Percentiles rank a stretch among this genome's conserved stretches.
These are phyloP conservation scores for Acacia acuminata DNA, from an alignment of 306 rosid genomes.

Conservation along the genomic window DNA sequence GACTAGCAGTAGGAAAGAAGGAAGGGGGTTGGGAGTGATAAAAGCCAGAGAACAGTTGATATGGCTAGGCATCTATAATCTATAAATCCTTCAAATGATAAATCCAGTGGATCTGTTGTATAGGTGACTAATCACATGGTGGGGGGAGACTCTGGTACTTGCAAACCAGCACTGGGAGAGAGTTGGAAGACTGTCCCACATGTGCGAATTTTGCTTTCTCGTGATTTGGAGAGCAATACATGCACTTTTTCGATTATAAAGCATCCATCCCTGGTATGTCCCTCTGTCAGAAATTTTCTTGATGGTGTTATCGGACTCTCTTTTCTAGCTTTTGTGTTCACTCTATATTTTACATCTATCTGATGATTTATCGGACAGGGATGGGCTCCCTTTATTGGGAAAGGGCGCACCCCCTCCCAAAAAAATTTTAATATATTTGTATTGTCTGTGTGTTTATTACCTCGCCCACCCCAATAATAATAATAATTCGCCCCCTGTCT, in stretches of 20 bases:
- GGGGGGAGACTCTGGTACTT: slow-evolving; percentile 75
- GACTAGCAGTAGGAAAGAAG: slow-evolving; percentile 7
- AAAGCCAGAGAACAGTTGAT: slow-evolving; percentile 9
- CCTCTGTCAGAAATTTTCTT: slow-evolving; percentile 20
- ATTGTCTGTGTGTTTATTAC: background rate
- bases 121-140: slow-evolving; percentile 93
- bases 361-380: background rate
- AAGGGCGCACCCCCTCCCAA: too few relatives aligned
- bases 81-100: slow-evolving; percentile 24
- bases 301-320: background rate
- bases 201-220: slow-evolving; percentile 66
- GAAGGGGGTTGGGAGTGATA: background rate
- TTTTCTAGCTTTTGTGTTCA: background rate
- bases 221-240: slow-evolving; percentile 49
- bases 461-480: too few relatives aligned
- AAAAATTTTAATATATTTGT: too few relatives aligned
- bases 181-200: slow-evolving; percentile 92
- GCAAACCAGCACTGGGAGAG: slow-evolving; percentile 95
- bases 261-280: slow-evolving; percentile 73
- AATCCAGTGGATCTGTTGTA: slow-evolving; percentile 34
- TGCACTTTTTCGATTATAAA: slow-evolving; percentile 57
- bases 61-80: background rate
- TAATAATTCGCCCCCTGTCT: too few relatives aligned
- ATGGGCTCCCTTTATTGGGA: background rate
- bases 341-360: background rate